Evolutionary conservation across 1,284 basidiomycete species (phyloP), one percentile per base, ranked within the genome.

Genomic region (Earliella scabrosa): DNA sequence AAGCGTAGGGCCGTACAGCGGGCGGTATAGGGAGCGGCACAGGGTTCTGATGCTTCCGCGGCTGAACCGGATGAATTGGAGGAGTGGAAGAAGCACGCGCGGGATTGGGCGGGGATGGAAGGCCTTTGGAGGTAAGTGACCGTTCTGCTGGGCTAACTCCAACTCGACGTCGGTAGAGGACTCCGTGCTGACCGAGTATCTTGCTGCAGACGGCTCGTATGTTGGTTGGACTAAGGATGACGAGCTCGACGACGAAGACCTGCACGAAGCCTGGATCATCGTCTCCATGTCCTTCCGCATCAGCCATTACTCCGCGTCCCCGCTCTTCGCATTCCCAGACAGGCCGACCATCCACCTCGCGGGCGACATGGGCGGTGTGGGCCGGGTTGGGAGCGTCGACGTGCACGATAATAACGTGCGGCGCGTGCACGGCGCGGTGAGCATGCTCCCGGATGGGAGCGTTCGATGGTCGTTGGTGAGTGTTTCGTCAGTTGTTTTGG

Each of bases 161-260:
- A 27, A 26, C 8, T 29, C 43, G n/a, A n/a, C n/a, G n/a, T n/a
- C n/a, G n/a, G 2, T 23, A 2, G 14, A 27, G 4, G 23, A 48
- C 13, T 14, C n/a, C n/a, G n/a, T n/a, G n/a, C n/a, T n/a, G n/a
- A n/a, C n/a, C n/a, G n/a, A n/a, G n/a, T n/a, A n/a, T n/a, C n/a
- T n/a, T n/a, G n/a, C n/a, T 11, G 7, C 56, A 85, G 82, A 54
- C 78, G 83, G 13, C 78, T 77, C 36, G 77, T 84, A 10, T 84
- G 78, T 51, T 85, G 83, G 83, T 69, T 85, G 63, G 82, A 82
- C 59, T 86, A 86, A n/a, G n/a, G n/a, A n/a, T n/a, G n/a, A n/a
- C n/a, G n/a, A n/a, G n/a, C n/a, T n/a, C 61, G 52, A 59, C 4
- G 67, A 71, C 32, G 59, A 74, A 8, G 64, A 71, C 0, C 59